phyloP scores from a whole-genome alignment of 2,329 filamentous ascomycete species.

The Beauveria varroae region DNA sequence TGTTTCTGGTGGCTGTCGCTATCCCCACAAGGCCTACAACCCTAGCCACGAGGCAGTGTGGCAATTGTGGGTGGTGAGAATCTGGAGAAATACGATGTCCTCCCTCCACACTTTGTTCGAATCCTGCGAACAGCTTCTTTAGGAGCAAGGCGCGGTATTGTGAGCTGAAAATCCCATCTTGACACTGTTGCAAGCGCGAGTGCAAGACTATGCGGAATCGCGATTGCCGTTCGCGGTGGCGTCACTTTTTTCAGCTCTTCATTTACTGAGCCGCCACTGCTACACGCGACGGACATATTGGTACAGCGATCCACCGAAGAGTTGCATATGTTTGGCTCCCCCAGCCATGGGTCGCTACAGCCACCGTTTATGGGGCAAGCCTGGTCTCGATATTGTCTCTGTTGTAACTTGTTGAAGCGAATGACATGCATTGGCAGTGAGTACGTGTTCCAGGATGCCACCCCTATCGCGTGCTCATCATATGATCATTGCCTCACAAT shows the following conservation, averaged over 20 bases:
- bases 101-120: too few species aligned
- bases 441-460: not conserved
- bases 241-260: constrained; percentile 1
- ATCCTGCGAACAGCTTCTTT: too few species aligned
- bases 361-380: constrained; percentile 6
- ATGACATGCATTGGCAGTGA: too few species aligned
- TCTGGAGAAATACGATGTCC: too few species aligned
- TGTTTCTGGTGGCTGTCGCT: not conserved
- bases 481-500: not conserved
- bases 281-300: not conserved
- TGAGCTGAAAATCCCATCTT: not conserved
- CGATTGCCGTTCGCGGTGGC: not conserved
- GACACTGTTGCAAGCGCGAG: not conserved
- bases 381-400: not conserved
- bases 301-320: not conserved
- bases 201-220: not conserved
- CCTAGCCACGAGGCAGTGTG: not conserved
- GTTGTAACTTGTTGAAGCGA: too few species aligned
- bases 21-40: not conserved
- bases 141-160: too few species aligned
- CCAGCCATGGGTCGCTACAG: not conserved
- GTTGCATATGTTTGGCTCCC: not conserved
- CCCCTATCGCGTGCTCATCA: not conserved
- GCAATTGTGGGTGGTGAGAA: too few species aligned
- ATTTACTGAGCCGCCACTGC: not conserved